Percentiles rank a stretch among this genome's conserved stretches.
Conservation (phyloP, 331 rosid species). For the Spiraea crenata region DNA sequence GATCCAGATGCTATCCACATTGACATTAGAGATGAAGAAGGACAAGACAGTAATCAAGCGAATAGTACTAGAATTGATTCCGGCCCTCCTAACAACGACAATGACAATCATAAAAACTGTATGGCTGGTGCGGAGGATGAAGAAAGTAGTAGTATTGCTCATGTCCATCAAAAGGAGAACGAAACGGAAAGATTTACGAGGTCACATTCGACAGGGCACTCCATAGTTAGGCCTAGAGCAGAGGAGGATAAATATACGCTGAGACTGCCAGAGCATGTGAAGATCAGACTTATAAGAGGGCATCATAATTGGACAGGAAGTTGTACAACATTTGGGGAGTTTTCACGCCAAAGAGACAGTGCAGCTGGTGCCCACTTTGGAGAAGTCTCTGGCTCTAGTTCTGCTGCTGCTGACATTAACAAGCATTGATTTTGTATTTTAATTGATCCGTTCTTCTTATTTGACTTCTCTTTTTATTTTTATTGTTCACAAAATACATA, state of each 20-base stretch:
- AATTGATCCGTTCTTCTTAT: not conserved
- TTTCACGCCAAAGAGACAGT: conserved; percentile 22
- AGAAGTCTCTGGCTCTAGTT: conserved; percentile 23
- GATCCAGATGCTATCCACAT: conserved; percentile 29
- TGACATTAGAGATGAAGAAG: conserved; percentile 34
- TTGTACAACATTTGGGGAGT: conserved; percentile 48
- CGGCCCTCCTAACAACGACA: too few relatives aligned
- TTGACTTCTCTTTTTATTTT: not conserved
- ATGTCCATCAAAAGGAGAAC: not conserved
- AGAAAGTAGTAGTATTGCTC: not conserved
- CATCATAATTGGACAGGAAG: conserved; percentile 54
- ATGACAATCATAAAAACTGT: not conserved
- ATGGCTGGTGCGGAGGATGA: not conserved
- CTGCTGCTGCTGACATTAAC: not conserved
- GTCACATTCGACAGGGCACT: conserved; percentile 82
- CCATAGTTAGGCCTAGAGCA: conserved; percentile 41
- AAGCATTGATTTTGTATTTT: conserved; percentile 11
- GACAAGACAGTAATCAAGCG: not conserved
- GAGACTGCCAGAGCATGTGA: conserved; percentile 53
- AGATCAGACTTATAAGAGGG: conserved; percentile 33
- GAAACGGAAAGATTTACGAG: conserved; percentile 38
- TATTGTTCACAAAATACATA: not conserved
- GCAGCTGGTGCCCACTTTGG: conserved; percentile 31
- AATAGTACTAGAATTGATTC: not conserved
- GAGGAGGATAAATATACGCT: conserved; percentile 51